Conservation (phyloP, 805 yeast genomes). For the Candida suzukii region DNA sequence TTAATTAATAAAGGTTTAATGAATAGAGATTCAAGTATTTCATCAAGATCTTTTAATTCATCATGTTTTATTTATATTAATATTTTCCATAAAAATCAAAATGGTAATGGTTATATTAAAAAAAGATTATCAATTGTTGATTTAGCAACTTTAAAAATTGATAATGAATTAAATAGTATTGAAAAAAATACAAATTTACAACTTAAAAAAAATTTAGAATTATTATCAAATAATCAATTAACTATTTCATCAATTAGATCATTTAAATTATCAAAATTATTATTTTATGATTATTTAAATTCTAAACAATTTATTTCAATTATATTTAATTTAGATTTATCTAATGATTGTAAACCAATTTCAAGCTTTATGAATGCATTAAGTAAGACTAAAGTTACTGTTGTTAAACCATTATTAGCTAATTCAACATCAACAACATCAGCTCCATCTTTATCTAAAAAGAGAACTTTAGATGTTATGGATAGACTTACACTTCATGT, state of each 20-base stretch:
- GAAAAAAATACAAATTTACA: slow-evolving; percentile 41
- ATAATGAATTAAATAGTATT: slow-evolving; percentile 35
- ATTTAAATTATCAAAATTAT: slow-evolving; percentile 40
- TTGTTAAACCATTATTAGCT: too few species aligned
- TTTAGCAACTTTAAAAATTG: slow-evolving; percentile 45
- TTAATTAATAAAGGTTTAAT: slow-evolving; percentile 32
- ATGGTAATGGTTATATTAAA: slow-evolving; percentile 16
- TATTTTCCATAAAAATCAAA: slow-evolving; percentile 12
- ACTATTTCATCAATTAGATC: slow-evolving; percentile 38
- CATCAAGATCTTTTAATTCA: slow-evolving; percentile 40
- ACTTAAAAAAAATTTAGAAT: slow-evolving; percentile 40
- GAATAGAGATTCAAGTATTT: slow-evolving; percentile 32
- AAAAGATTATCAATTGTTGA: slow-evolving; percentile 43
- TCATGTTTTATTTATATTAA: slow-evolving; percentile 45
- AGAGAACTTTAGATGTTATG: too few species aligned
- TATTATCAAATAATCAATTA: slow-evolving; percentile 30
- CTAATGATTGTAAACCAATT: slow-evolving; percentile 17
- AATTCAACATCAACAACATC: background rate
- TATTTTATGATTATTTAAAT: slow-evolving; percentile 37
- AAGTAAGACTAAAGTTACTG: slow-evolving; percentile 24
- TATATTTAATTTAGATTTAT: slow-evolving; percentile 32
- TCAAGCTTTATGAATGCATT: background rate
- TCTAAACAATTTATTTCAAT: slow-evolving; percentile 24
- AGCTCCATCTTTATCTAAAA: too few species aligned
- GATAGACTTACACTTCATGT: too few species aligned